Conservation (phyloP, 176 grass and related monocot genomes). For the Guadua angustifolia region DNA sequence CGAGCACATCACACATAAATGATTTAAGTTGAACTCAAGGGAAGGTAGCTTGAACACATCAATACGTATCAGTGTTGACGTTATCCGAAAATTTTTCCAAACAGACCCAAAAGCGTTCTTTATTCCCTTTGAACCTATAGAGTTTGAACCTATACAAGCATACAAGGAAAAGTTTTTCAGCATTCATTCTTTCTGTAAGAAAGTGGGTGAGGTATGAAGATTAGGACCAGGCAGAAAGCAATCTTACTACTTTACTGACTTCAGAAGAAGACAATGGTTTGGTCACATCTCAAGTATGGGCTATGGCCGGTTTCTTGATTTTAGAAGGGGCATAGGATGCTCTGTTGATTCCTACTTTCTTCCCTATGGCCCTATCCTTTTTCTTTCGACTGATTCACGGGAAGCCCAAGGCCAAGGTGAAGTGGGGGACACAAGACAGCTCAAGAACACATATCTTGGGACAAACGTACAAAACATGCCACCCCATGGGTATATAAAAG, state of each 20-base stretch:
- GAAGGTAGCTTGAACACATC: constrained; percentile 33
- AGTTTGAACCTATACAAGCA: background rate
- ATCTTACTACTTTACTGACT: constrained; percentile 30
- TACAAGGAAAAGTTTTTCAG: background rate
- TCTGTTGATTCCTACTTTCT: constrained; percentile 51
- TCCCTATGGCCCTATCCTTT: constrained; percentile 11
- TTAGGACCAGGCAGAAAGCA: background rate
- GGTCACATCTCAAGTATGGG: constrained; percentile 40
- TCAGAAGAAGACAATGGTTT: constrained; percentile 42
- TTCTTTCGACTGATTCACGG: constrained; percentile 48
- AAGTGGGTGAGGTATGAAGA: background rate
- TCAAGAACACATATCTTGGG: constrained; percentile 49
- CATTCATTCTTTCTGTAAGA: background rate
- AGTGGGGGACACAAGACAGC: constrained; percentile 47
- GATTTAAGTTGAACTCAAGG: background rate
- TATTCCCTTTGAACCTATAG: background rate
- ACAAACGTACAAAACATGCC: constrained; percentile 61
- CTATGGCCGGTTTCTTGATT: constrained; percentile 51
- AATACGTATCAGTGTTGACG: constrained; percentile 11
- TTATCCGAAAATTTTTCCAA: background rate
- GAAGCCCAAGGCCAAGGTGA: constrained; percentile 50
- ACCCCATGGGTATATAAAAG: constrained; percentile 44
- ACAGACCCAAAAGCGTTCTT: background rate
- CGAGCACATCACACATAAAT: constrained; percentile 2
- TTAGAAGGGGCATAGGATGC: constrained; percentile 53